Base-by-base conservation (phyloP, 2,329 filamentous ascomycete genomes). In the Penicillium sp. region DNA sequence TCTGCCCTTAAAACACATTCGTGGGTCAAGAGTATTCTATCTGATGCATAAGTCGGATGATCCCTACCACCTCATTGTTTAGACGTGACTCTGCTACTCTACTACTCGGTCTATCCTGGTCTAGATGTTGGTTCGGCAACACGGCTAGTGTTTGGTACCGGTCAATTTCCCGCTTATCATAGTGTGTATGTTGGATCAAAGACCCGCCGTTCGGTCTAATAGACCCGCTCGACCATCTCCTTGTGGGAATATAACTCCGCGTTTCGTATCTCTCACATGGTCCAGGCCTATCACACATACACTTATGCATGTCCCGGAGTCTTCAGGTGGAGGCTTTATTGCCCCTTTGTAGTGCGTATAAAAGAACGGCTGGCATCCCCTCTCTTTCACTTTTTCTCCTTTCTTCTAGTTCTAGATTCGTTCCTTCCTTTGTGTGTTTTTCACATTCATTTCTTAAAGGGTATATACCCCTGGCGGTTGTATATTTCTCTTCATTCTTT, bases 281-380 rank as follows among this genome's bases (percentile, higher is more conserved):
- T 28, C 46, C 24, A 26, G 37, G 40, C 49, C 47, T 55, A 41
- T 50, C 52, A 51, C 51, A 46, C 42, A 48, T 49, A 46, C 54
- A 40, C 53, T 50, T 51, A 51, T 53, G 47, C 42, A 48, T 49
- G 47, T 55, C 42, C 53, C 47, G 48, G 38, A 42, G 55, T 57
- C 57, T 46, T 48, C 52, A 41, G 50, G 55, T 64, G 61, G 56
- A 40, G 56, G 51, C 41, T 46, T 26, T 35, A 49, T 44, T 37
- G 41, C 20, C 40, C 40, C 38, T 27, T n/a, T n/a, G n/a, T n/a
- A n/a, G n/a, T n/a, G n/a, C 32, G 27, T 50, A 20, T 50, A 46
- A 52, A 41, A 35, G 34, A 38, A 42, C 20, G 20, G 6, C 16
- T 23, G 11, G 37, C 29, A 32, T 27, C 36, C 39, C 26, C 18